Conservation (phyloP, 164 flowering plant species). For the Liriodendron chinense region DNA sequence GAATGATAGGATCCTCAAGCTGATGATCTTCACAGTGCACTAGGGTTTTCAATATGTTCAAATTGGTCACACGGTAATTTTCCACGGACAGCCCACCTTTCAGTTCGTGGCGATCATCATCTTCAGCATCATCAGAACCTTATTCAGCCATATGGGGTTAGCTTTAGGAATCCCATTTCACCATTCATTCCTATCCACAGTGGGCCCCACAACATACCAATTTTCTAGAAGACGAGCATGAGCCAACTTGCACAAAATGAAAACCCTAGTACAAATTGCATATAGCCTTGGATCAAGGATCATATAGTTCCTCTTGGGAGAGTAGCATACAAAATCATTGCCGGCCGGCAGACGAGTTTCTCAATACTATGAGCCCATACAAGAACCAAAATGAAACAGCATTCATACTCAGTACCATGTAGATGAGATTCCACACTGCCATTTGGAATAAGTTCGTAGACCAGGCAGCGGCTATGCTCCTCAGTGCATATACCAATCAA, state of each 20-base stretch:
- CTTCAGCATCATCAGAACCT: neutral
- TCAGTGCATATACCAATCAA: constrained; percentile 90
- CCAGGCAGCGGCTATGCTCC: constrained; percentile 67
- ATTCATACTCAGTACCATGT: constrained; percentile 48
- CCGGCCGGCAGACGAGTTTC: too few species aligned
- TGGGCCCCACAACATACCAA: neutral
- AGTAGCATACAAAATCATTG: neutral
- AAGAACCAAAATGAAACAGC: neutral
- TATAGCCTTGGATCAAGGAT: neutral
- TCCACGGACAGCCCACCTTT: neutral
- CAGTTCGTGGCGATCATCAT: neutral
- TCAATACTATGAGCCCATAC: neutral
- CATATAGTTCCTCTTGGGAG: neutral
- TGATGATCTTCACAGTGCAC: neutral
- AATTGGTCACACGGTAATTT: too few species aligned
- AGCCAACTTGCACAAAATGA: neutral
- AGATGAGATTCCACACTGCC: constrained; percentile 96
- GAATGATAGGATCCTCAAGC: neutral
- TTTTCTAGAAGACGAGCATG: neutral
- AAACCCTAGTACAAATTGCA: neutral
- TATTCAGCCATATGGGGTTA: neutral
- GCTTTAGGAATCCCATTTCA: neutral
- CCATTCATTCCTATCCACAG: neutral
- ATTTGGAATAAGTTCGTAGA: constrained; percentile 89
- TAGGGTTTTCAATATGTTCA: neutral